These are phyloP conservation scores for Fusarium camptoceras DNA, from an alignment of 2,329 filamentous ascomycete species.

Conservation along the genomic window DNA sequence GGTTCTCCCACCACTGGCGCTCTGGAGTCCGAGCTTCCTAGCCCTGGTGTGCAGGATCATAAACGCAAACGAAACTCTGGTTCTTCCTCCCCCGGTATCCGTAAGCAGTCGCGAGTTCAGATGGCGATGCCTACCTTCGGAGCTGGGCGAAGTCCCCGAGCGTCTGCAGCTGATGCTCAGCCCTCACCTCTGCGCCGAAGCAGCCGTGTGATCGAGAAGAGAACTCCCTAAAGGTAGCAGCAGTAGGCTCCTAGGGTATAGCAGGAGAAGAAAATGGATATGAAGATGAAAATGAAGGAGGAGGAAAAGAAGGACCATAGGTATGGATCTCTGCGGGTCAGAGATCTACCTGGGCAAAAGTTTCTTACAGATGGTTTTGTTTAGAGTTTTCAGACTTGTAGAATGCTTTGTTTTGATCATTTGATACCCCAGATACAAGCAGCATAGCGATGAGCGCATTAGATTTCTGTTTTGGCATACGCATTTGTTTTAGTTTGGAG, in stretches of 20 bases:
- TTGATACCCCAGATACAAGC: conserved; percentile 14
- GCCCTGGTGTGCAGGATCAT: no score
- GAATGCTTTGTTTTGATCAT: conserved; percentile 5
- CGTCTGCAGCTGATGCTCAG: background rate
- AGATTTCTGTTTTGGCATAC: conserved; percentile 12
- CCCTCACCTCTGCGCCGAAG: conserved; percentile 21
- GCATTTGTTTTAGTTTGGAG: background rate
- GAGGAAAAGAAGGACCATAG: background rate
- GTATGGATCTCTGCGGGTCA: conserved; percentile 25
- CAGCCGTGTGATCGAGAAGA: conserved; percentile 11
- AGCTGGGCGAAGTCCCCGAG: background rate
- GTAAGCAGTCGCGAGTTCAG: background rate
- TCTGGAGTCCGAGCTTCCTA: no score
- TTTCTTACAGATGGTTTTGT: background rate
- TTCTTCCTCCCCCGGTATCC: background rate
- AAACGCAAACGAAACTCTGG: background rate
- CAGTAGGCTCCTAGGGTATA: background rate
- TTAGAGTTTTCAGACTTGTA: background rate
- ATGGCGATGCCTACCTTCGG: no score
- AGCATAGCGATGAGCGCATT: conserved; percentile 24
- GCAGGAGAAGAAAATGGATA: background rate
- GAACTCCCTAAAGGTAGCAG: conserved; percentile 7
- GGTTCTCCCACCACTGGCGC: background rate
- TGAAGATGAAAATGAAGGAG: background rate
- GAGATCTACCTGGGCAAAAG: conserved; percentile 7